These are phyloP conservation scores for Wickerhamomyces hampshirensis DNA, from an alignment of 805 yeast species.

Conservation along the genomic window DNA sequence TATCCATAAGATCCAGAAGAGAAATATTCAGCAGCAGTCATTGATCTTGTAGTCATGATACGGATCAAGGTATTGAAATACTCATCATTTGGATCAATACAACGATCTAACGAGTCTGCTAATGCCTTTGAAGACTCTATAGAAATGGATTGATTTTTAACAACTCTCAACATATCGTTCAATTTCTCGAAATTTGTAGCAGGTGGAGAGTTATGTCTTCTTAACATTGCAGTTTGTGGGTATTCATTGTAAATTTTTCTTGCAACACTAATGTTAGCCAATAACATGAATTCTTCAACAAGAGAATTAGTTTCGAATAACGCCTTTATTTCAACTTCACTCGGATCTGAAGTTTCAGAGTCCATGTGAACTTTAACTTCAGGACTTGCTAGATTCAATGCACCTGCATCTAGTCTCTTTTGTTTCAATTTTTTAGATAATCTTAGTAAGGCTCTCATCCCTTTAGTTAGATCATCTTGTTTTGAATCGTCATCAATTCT, in stretches of 20 bases:
- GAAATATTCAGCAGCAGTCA: constrained; percentile 99
- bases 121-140: constrained; percentile 84
- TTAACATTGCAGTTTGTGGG: constrained; percentile 97
- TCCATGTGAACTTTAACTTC: constrained; percentile 98
- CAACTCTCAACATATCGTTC: constrained; percentile 81
- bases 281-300: constrained; percentile 97
- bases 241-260: constrained; percentile 85
- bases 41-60: constrained; percentile 96
- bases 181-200: constrained; percentile 84
- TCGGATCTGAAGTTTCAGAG: constrained; percentile 94
- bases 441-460: constrained; percentile 76
- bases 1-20: constrained; percentile 86
- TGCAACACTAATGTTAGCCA: constrained; percentile 96
- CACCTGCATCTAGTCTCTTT: constrained; percentile 89
- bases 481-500: constrained; percentile 77
- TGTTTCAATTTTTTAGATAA: constrained; percentile 84
- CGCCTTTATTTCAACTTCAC: constrained; percentile 88
- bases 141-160: constrained; percentile 71
- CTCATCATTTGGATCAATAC: constrained; percentile 77
- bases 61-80: constrained; percentile 91
- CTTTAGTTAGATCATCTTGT: constrained; percentile 79
- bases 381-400: constrained; percentile 93
- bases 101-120: constrained; percentile 89
- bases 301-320: constrained; percentile 87
- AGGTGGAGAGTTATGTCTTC: constrained; percentile 98